Conservation (phyloP, 805 yeast genomes). For the Pichia gijzeniarum region DNA sequence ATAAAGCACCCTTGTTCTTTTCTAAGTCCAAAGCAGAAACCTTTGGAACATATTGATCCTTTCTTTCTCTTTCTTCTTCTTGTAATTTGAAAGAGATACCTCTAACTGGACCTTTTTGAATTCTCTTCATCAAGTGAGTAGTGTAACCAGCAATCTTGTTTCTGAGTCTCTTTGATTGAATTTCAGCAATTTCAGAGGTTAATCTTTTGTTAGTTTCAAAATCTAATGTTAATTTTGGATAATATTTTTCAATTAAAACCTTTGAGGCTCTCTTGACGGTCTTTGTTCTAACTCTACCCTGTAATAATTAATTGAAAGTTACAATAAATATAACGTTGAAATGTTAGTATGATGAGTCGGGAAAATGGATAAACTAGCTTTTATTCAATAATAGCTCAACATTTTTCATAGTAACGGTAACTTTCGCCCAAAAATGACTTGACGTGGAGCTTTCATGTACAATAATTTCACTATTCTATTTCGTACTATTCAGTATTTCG, state of each 20-base stretch:
- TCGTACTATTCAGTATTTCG: too few relatives aligned
- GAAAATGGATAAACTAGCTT: too few relatives aligned
- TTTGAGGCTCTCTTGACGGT: conserved; percentile 99
- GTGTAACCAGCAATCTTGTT: conserved; percentile 99
- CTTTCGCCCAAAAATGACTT: too few relatives aligned
- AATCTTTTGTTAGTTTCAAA: conserved; percentile 99
- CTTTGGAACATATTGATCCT: conserved; percentile 99
- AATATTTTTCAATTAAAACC: conserved; percentile 98
- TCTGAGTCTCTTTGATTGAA: conserved; percentile 99
- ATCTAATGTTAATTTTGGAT: conserved; percentile 99
- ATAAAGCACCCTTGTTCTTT: conserved; percentile 91
- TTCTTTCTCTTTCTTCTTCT: conserved; percentile 99
- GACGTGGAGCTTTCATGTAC: too few relatives aligned
- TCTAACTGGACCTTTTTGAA: conserved; percentile 99
- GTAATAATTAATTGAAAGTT: conserved; percentile 15
- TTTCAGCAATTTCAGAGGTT: conserved; percentile 96
- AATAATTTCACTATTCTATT: too few relatives aligned
- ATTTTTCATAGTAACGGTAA: too few relatives aligned
- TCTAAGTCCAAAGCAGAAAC: conserved; percentile 98
- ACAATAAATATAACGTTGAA: not conserved
- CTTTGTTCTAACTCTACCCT: conserved; percentile 99
- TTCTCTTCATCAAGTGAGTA: conserved; percentile 99
- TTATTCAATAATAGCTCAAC: too few relatives aligned
- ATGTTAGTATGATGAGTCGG: conserved; percentile 8
- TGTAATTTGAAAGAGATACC: conserved; percentile 99